Evolutionary conservation across 164 flowering plant genomes (phyloP), one percentile per base, ranked within the genome.

Genomic region (Stephania yunnanensis): DNA sequence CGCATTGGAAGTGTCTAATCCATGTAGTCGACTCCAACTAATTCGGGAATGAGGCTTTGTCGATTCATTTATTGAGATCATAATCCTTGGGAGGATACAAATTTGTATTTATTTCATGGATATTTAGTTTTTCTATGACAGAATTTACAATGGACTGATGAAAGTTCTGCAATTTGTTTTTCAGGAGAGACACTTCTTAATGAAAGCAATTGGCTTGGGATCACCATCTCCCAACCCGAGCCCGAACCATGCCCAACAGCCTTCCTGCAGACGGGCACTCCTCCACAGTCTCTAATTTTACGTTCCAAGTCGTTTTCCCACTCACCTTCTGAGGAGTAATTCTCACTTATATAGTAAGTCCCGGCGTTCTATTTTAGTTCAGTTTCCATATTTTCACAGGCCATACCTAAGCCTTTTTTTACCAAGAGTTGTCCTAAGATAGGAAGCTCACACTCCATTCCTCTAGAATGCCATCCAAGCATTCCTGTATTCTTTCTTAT

Each of bases 261-360:
- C 92, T 52, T 81, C 89, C 75, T 94, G 98, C 93, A 90, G 87
- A 87, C 87, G 96, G 82, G 91, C 90, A 77, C 95, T 94, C 73
- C 93, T 90, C 73, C 89, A 91, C 25, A 88, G 93, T 81, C 90
- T 95, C 75, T 95, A 83, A 86, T 72, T 76, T 73, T 64, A 10
- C 50, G 72, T 61, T 72, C 68, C 48, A 76, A 69, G 72, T 64
- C 48, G 4, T 36, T 50, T 69, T 73, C 71, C 63, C 65, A 45
- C 74, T 66, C 73, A 73, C 42, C 78, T 48, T 68, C 75, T 69
- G 70, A 45, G 70, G 48, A 63, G 61, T 63, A 50, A 50, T 53
- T 72, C 30, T 52, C 9, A n/a, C 73, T 36, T 36, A 48, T 78
- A 70, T 70, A 76, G 78, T 73, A 70, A 63, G 78, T 53, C 13